phyloP scores from a whole-genome alignment of 2,329 filamentous ascomycete species.

The Penicillium sp. region DNA sequence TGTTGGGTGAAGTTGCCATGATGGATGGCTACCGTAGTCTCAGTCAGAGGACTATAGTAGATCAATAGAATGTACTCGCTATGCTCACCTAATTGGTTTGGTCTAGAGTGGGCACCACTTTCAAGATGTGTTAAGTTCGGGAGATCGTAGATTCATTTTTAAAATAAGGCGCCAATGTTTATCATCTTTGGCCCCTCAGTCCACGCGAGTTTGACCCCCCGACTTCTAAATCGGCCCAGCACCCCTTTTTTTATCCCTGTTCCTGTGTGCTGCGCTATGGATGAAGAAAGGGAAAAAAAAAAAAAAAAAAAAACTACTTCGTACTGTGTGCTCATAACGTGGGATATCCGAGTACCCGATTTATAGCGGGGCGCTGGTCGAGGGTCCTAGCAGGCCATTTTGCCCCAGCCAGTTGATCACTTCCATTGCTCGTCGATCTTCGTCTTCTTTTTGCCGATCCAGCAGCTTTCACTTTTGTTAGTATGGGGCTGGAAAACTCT shows the following conservation, averaged over 20 bases:
- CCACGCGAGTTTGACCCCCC: background rate
- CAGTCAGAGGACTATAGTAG: too few relatives aligned
- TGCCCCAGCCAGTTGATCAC: slow-evolving; percentile 43
- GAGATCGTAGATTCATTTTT: background rate
- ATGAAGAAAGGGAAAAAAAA: background rate
- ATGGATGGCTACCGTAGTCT: too few relatives aligned
- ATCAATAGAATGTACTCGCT: too few relatives aligned
- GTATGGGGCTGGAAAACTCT: background rate
- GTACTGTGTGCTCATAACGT: background rate
- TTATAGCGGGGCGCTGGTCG: slow-evolving; percentile 1
- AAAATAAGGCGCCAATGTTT: background rate
- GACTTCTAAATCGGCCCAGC: background rate
- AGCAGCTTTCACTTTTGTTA: slow-evolving; percentile 32
- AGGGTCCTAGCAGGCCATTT: slow-evolving; percentile 36
- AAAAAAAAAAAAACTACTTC: background rate
- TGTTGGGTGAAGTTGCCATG: too few relatives aligned
- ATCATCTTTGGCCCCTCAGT: background rate
- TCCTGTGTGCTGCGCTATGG: background rate
- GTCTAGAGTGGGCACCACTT: too few relatives aligned
- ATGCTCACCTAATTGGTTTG: too few relatives aligned
- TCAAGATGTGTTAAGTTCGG: background rate
- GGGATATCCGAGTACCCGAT: background rate
- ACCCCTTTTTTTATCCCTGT: background rate
- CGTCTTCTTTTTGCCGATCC: slow-evolving; percentile 42
- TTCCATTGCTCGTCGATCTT: slow-evolving; percentile 40